Evolutionary conservation across 345 rosid species (phyloP).

Genomic region (rapeseed (Brassica napus)): DNA sequence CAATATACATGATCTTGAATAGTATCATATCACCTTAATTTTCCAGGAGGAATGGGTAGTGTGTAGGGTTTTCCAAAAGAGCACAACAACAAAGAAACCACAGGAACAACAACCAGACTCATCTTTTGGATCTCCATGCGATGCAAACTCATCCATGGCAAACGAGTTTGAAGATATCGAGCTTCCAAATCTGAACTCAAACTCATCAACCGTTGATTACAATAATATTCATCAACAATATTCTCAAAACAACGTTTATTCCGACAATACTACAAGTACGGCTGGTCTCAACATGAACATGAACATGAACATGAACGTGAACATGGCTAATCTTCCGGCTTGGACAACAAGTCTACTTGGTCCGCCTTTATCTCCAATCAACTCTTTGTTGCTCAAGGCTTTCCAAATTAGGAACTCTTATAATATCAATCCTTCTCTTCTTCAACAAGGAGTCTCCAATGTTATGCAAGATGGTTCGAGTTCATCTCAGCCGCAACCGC

Average conservation of each 20-base stretch:
- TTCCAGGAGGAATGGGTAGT: constrained; percentile 96
- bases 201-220: constrained; percentile 39
- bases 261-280: constrained; percentile 29
- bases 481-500: constrained; percentile 64
- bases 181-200: constrained; percentile 53
- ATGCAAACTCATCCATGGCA: constrained; percentile 61
- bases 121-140: constrained; percentile 74
- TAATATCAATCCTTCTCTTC: constrained; percentile 46
- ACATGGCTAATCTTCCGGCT: constrained; percentile 37
- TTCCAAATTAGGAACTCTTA: constrained; percentile 62
- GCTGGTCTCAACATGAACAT: constrained; percentile 43
- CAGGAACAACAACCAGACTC: constrained; percentile 61
- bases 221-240: constrained; percentile 35
- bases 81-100: constrained; percentile 50
- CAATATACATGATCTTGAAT: background rate
- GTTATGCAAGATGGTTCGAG: constrained; percentile 60
- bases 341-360: constrained; percentile 66
- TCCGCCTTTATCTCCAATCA: constrained; percentile 63
- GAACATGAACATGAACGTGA: constrained; percentile 36
- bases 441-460: constrained; percentile 46
- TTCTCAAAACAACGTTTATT: constrained; percentile 20
- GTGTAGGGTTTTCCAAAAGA: constrained; percentile 80
- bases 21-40: background rate
- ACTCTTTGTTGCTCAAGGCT: constrained; percentile 83
- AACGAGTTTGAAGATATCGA: constrained; percentile 77